Evolutionary conservation across 345 rosid genomes (phyloP), one percentile per base, ranked within the genome.

Genomic region (Iberis pinnata): DNA sequence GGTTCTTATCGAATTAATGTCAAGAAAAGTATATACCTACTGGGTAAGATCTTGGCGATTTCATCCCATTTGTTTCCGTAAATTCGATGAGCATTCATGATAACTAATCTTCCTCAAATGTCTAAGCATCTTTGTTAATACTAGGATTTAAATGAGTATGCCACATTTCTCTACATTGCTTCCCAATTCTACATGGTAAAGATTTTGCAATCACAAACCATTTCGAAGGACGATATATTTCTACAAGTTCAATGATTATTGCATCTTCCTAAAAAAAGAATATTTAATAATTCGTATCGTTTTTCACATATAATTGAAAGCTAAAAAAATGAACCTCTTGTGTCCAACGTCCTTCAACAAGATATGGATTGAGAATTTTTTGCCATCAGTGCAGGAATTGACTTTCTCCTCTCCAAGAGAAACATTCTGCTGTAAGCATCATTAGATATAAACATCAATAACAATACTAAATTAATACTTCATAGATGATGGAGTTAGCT

Each of bases 111-210:
- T 92, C 98, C 36, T 85, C 98, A 37, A 64, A 47, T 3, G 86
- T 82, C 96, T 96, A 88, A 38, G 96, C 95, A 62, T 84, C 93
- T 63, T 80, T 90, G 71, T 76, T 88, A 54, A 92, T 92, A 43
- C 73, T 83, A 19, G 98, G 98, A 77, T 92, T 88, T 63, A 92
- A 80, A 78, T 92, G 98, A 74, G 88, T 92, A 76, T 92, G 96
- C 98, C 98, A 92, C 75, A 97, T 92, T 69, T 92, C 98, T 51
- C 97, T 76, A 64, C 98, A 92, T 63, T 92, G 98, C 72, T 92
- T 92, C 64, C 98, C 98, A 19, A 92, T 92, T 25, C 97, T 90
- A 58, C 97, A 97, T 50, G 88, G 81, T 64, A 92, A 75, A 67
- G 89, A 81, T 64, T 76, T 85, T 32, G 98, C 88, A 44, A 92